phyloP scores from a whole-genome alignment of 768 basidiomycete genomes.

The Guyanaporus albipodus region DNA sequence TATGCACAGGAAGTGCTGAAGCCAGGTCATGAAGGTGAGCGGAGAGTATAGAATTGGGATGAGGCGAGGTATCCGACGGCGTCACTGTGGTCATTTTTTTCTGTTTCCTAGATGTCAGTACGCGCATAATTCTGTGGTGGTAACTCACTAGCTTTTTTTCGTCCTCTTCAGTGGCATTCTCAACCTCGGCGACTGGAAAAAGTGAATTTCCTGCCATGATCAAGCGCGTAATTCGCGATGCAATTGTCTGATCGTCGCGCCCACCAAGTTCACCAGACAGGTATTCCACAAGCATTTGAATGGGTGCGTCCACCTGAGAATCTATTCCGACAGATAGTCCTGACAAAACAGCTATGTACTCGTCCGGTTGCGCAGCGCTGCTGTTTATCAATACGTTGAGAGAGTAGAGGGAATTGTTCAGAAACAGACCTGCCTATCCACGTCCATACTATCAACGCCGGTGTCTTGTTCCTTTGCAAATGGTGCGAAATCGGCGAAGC shows the following conservation, averaged over 20 bases:
- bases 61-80: constrained; percentile 55
- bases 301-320: constrained; percentile 61
- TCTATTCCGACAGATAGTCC: constrained; percentile 76
- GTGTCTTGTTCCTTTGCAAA: constrained; percentile 24
- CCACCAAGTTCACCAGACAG: constrained; percentile 81
- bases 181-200: constrained; percentile 40
- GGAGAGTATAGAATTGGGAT: constrained; percentile 70
- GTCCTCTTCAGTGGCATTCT: constrained; percentile 36
- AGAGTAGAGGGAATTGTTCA: neutral
- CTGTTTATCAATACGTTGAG: constrained; percentile 9
- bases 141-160: constrained; percentile 57
- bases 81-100: constrained; percentile 62
- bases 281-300: constrained; percentile 89
- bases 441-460: constrained; percentile 51
- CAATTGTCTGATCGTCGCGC: constrained; percentile 54
- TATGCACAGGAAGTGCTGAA: constrained; percentile 75
- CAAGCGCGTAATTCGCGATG: constrained; percentile 75
- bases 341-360: constrained; percentile 84
- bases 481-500: constrained; percentile 79
- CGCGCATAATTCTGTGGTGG: neutral
- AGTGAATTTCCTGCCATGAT: constrained; percentile 91
- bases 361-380: constrained; percentile 38
- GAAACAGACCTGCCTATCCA: constrained; percentile 49
- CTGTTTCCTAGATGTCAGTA: constrained; percentile 35
- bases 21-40: constrained; percentile 71